Conservation (phyloP, 1,139 yeast species). For the Meyerozyma carpophila region DNA sequence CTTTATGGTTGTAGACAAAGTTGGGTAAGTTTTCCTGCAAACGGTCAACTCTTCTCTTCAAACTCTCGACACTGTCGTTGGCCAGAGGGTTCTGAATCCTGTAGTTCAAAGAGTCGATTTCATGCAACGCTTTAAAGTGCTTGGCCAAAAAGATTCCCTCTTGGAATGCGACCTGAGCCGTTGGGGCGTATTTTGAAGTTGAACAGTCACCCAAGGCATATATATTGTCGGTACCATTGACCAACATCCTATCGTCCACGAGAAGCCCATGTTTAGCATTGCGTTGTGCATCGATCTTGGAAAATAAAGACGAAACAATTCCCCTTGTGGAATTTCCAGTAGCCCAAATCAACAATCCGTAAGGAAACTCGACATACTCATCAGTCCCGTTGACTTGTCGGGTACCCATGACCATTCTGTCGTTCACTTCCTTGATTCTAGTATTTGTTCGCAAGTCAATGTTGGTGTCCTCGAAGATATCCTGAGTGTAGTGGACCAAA, state of each 20-base stretch:
- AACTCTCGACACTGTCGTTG: constrained; percentile 33
- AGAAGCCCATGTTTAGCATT: constrained; percentile 86
- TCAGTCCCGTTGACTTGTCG: constrained; percentile 53
- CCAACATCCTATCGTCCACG: constrained; percentile 76
- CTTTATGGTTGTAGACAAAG: constrained; percentile 62
- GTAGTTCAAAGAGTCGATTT: constrained; percentile 56
- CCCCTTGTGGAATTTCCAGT: constrained; percentile 93
- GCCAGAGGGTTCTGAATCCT: constrained; percentile 25
- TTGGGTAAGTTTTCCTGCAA: constrained; percentile 47
- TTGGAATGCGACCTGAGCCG: constrained; percentile 97
- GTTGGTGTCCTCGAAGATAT: constrained; percentile 73
- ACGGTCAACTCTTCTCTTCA: constrained; percentile 34
- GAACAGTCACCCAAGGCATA: constrained; percentile 95
- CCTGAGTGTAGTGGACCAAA: constrained; percentile 78
- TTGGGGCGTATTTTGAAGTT: constrained; percentile 85
- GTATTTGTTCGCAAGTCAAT: constrained; percentile 77
- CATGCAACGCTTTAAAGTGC: constrained; percentile 63
- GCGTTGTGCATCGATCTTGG: constrained; percentile 73
- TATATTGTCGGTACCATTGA: constrained; percentile 78
- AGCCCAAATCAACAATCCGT: constrained; percentile 94
- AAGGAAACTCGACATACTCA: constrained; percentile 63
- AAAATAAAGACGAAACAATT: constrained; percentile 61
- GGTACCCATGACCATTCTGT: constrained; percentile 62
- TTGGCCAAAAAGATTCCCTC: constrained; percentile 81
- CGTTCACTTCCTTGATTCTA: constrained; percentile 81